A percentile compares a stretch with the other conserved stretches of the same genome.
Evolutionary conservation across 2,329 filamentous ascomycete species (phyloP).

Genomic region (Trichoderma afroharzianum): DNA sequence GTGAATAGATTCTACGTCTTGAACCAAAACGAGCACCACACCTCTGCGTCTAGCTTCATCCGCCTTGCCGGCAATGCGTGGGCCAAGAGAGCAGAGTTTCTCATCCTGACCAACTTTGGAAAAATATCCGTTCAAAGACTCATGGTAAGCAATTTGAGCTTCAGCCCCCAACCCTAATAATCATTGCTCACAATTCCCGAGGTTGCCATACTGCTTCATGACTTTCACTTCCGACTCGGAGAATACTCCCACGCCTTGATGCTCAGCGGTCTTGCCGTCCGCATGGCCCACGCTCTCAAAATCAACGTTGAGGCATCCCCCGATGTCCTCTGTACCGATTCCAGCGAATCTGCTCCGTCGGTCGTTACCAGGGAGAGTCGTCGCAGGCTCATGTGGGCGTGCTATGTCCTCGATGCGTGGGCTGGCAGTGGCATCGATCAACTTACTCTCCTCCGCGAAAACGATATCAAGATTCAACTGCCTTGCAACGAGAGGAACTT

Average conservation of each 20-base stretch:
- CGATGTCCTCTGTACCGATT: constrained; percentile 37
- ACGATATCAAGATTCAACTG: constrained; percentile 41
- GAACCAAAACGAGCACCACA: constrained; percentile 30
- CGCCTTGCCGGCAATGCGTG: constrained; percentile 36
- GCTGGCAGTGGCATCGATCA: constrained; percentile 39
- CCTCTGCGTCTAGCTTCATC: constrained; percentile 29
- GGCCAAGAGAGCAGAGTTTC: constrained; percentile 36
- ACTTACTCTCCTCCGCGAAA: constrained; percentile 37
- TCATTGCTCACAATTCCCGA: constrained; percentile 17
- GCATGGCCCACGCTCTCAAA: constrained; percentile 41
- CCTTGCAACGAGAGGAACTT: constrained; percentile 41
- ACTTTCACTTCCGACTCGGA: constrained; percentile 39
- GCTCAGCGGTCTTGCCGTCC: constrained; percentile 39
- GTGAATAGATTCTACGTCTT: constrained; percentile 34
- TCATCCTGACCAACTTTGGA: constrained; percentile 37
- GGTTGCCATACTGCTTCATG: constrained; percentile 38
- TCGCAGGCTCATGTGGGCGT: constrained; percentile 41
- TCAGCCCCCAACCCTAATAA: too few species aligned
- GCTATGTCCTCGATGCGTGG: constrained; percentile 41
- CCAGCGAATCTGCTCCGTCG: constrained; percentile 29
- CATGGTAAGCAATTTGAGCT: too few species aligned
- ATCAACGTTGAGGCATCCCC: constrained; percentile 37
- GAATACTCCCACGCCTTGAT: constrained; percentile 40
- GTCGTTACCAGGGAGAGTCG: constrained; percentile 38
- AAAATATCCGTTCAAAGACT: constrained; percentile 38